Evolutionary conservation across 495 filamentous ascomycete genomes (phyloP), one percentile per base, ranked within the genome.

Genomic region (Podospora conica): DNA sequence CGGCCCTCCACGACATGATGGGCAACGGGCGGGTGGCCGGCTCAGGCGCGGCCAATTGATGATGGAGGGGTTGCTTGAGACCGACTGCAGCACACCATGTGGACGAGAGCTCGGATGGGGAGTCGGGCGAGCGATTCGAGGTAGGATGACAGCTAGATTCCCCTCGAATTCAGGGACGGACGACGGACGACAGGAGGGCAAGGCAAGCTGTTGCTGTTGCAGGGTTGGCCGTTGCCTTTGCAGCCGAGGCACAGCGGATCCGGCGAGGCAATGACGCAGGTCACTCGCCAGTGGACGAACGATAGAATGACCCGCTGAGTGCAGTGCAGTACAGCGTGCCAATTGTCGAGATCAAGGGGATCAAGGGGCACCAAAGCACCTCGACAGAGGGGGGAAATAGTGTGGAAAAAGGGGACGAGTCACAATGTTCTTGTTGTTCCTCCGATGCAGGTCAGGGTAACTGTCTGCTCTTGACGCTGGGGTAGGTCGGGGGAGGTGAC

Each of bases 1-100:
- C 88, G 78, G 85, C 86, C 82, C 90, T 96, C 93, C 93, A 97
- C 81, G 86, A 84, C 90, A 93, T 93, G 67, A 72, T 88, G 80
- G 65, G 68, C 27, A 58, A 28, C n/a, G 40, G 40, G 40, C 40
- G 40, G 25, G 69, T 67, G 72, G 67, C 72, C 66, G 71, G 69
- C 73, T 73, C 58, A 69, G 59, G 65, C 22, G 56, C 59, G 53
- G 69, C 72, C 72, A 77, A 79, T 76, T 73, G 73, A 66, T 53
- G 27, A 71, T 57, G 68, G 68, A 64, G 69, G 71, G 68, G 69
- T 68, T 68, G 71, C 68, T 70, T 67, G 63, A 31, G 70, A 70
- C 58, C 68, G 68, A 71, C 57, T 70, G 55, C 57, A 24, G 60
- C 70, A 64, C 69, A 75, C 68, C 73, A 74, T 75, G 66, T 33